These are phyloP conservation scores for Chytridiales sp. DNA, from an alignment of 371 early-diverging fungal species.

Conservation along the genomic window DNA sequence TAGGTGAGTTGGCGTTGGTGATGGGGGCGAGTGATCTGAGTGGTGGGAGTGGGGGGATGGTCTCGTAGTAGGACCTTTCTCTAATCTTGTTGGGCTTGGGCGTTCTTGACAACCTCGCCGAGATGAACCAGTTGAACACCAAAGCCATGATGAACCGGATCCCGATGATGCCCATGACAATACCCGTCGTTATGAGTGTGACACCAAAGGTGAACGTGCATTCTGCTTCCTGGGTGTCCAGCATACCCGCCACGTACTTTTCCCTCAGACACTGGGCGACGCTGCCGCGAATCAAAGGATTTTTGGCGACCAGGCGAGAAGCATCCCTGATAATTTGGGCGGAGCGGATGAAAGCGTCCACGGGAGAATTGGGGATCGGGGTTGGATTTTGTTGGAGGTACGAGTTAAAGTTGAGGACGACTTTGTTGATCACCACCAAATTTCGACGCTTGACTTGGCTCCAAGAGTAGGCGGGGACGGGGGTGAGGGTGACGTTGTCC, in stretches of 20 bases:
- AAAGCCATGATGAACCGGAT: constrained; percentile 80
- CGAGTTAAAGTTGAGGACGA: constrained; percentile 15
- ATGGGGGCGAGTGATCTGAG: background rate
- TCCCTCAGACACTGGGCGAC: constrained; percentile 6
- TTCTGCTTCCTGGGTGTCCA: constrained; percentile 4
- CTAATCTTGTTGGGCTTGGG: constrained; percentile 5
- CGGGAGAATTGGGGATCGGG: constrained; percentile 19
- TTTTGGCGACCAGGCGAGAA: constrained; percentile 5
- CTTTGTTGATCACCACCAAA: constrained; percentile 9
- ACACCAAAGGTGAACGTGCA: constrained; percentile 8
- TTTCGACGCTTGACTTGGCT: constrained; percentile 12
- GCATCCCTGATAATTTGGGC: constrained; percentile 15
- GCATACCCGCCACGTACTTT: constrained; percentile 12
- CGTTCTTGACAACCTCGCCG: constrained; percentile 1
- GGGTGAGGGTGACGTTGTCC: constrained; percentile 10
- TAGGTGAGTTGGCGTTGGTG: background rate
- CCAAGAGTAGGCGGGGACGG: constrained; percentile 15
- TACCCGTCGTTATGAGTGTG: constrained; percentile 6
- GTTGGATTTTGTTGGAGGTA: constrained; percentile 15
- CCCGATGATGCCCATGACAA: constrained; percentile 76
- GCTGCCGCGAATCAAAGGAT: constrained; percentile 1
- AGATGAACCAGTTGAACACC: constrained; percentile 73
- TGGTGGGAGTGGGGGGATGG: constrained; percentile 1
- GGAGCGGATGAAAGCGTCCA: constrained; percentile 19
- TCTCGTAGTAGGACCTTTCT: constrained; percentile 10